Conservation (phyloP, 345 rosid genomes). For the Dimocarpus longan region DNA sequence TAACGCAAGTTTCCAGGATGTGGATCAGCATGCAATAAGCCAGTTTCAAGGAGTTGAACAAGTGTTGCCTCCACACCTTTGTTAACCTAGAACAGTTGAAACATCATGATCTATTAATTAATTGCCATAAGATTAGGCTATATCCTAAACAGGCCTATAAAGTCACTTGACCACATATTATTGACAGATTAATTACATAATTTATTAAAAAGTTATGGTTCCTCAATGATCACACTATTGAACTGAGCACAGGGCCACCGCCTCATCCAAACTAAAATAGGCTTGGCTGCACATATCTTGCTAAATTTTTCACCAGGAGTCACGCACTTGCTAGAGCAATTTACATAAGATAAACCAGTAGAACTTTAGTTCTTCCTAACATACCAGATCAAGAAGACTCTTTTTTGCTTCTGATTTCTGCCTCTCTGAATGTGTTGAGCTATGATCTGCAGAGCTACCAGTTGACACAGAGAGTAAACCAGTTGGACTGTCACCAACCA, state of each 20-base stretch:
- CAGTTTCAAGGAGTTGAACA: slow-evolving; percentile 95
- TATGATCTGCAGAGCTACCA: slow-evolving; percentile 37
- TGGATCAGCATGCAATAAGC: slow-evolving; percentile 95
- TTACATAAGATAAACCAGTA: background rate
- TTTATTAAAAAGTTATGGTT: background rate
- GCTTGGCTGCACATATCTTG: slow-evolving; percentile 9
- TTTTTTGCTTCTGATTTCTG: slow-evolving; percentile 64
- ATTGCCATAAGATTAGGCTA: slow-evolving; percentile 10
- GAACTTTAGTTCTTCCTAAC: slow-evolving; percentile 11
- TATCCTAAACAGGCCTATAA: background rate
- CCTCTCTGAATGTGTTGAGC: slow-evolving; percentile 47
- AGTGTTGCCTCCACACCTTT: slow-evolving; percentile 93
- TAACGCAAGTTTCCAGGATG: slow-evolving; percentile 96
- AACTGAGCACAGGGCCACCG: background rate
- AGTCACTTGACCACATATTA: background rate
- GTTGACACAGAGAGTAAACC: slow-evolving; percentile 56
- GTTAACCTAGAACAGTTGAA: slow-evolving; percentile 55
- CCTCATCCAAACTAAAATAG: background rate
- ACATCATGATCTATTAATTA: slow-evolving; percentile 23
- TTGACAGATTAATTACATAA: background rate
- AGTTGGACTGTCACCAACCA: slow-evolving; percentile 84
- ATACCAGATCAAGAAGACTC: slow-evolving; percentile 82
- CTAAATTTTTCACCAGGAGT: background rate
- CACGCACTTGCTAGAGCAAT: background rate
- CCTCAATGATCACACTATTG: background rate